A percentile compares a stretch with the other conserved stretches of the same genome.
These are phyloP conservation scores for Cyclostephanos invisitatus DNA, from an alignment of 108 stramenopile genomes.

Conservation along the genomic window DNA sequence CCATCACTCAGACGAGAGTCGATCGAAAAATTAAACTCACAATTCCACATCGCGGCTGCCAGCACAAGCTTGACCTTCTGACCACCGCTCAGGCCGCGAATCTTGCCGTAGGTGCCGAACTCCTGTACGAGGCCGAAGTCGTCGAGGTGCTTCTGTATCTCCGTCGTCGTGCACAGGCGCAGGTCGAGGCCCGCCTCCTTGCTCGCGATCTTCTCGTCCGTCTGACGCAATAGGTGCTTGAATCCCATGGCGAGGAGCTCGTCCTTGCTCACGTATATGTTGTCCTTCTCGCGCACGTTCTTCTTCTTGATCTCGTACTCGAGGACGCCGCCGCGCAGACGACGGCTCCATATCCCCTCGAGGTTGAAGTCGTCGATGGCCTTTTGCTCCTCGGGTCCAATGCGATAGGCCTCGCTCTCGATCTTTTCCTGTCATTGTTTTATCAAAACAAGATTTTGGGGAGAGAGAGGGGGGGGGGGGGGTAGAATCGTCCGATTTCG, in stretches of 20 bases:
- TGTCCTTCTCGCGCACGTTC: slow-evolving; percentile 89
- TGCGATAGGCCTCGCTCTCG: slow-evolving; percentile 83
- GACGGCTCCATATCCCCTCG: slow-evolving; percentile 94
- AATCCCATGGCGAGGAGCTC: slow-evolving; percentile 86
- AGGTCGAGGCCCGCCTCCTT: slow-evolving; percentile 93
- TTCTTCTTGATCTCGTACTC: slow-evolving; percentile 96
- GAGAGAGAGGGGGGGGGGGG: too few species aligned
- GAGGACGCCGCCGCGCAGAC: slow-evolving; percentile 82
- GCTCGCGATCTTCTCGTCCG: slow-evolving; percentile 94
- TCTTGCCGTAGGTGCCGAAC: slow-evolving; percentile 97
- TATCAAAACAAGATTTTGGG: too few species aligned
- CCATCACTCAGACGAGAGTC: background rate
- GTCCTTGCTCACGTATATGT: slow-evolving; percentile 86
- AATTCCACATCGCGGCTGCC: slow-evolving; percentile 98
- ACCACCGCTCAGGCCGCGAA: slow-evolving; percentile 94
- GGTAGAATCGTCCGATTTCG: too few species aligned
- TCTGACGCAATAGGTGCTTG: slow-evolving; percentile 85
- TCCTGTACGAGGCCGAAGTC: slow-evolving; percentile 96
- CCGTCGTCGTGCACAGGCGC: slow-evolving; percentile 85
- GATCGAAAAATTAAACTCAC: slow-evolving; percentile 7
- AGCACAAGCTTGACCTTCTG: slow-evolving; percentile 99
- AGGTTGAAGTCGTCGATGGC: slow-evolving; percentile 88
- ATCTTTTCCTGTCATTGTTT: slow-evolving; percentile 65
- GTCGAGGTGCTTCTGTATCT: slow-evolving; percentile 95
- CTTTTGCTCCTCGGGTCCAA: slow-evolving; percentile 90